Conservation (phyloP, 345 rosid genomes). For the Moringa oleifera region DNA sequence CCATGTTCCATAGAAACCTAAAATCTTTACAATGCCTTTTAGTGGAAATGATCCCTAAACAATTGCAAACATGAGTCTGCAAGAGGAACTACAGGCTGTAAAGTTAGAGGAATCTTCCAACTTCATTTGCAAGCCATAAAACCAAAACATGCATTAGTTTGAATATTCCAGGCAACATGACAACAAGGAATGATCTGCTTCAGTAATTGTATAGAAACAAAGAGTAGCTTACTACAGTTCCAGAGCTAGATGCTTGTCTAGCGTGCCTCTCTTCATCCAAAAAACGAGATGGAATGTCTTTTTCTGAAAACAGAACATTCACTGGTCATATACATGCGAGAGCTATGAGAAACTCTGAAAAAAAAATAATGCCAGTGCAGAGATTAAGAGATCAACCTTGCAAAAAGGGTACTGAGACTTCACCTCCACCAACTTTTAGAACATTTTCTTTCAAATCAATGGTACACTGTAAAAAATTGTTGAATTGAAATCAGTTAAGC, state of each 20-base stretch:
- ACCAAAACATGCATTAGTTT: background rate
- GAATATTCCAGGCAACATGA: background rate
- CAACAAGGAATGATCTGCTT: background rate
- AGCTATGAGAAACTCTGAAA: background rate
- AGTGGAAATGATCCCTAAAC: background rate
- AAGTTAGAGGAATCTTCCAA: too few species aligned
- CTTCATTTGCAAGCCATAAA: background rate
- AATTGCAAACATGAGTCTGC: too few species aligned
- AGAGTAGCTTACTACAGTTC: conserved; percentile 44
- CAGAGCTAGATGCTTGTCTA: conserved; percentile 87
- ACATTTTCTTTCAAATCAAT: conserved; percentile 89
- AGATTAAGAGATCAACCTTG: conserved; percentile 50
- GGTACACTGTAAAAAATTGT: conserved; percentile 53
- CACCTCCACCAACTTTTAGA: conserved; percentile 93
- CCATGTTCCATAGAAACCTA: background rate
- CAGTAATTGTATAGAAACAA: background rate
- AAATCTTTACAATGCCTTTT: background rate
- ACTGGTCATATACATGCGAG: background rate
- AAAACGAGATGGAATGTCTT: conserved; percentile 77
- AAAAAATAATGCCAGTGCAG: background rate
- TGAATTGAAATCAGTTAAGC: conserved; percentile 16
- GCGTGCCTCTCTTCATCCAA: conserved; percentile 68
- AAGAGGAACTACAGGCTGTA: background rate
- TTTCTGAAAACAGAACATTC: conserved; percentile 48
- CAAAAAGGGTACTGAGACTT: conserved; percentile 93